Conservation (phyloP, 495 filamentous ascomycete genomes). For the Xylaria cubensis region DNA sequence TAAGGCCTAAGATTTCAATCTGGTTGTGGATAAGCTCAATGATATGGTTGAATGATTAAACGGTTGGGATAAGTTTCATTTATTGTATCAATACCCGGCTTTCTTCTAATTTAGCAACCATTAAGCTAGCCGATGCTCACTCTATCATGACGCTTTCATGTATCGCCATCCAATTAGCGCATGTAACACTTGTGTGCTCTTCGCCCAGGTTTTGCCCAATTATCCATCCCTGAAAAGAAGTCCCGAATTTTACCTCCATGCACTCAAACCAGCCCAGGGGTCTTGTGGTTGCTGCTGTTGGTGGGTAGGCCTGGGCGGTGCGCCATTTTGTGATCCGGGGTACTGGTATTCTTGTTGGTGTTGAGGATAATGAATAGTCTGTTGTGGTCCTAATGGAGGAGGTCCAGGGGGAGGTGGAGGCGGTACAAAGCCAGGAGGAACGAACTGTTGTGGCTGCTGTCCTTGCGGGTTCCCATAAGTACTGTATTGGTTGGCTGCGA, state of each 20-base stretch:
- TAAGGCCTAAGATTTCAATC: background rate
- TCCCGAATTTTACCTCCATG: slow-evolving; percentile 72
- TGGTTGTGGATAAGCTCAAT: background rate
- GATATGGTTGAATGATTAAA: background rate
- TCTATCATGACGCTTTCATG: slow-evolving; percentile 11
- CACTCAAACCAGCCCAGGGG: slow-evolving; percentile 87
- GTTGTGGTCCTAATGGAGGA: slow-evolving; percentile 74
- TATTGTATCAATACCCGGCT: background rate
- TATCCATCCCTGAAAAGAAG: background rate
- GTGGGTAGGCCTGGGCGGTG: slow-evolving; percentile 47
- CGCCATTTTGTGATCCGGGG: slow-evolving; percentile 39
- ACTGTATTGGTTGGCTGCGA: slow-evolving; percentile 46
- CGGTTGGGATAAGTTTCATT: background rate
- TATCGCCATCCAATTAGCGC: slow-evolving; percentile 17
- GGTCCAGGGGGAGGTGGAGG: slow-evolving; percentile 89
- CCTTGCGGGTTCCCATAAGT: slow-evolving; percentile 57
- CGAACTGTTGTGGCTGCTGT: slow-evolving; percentile 48
- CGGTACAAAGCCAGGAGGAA: slow-evolving; percentile 86
- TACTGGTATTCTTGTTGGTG: slow-evolving; percentile 50
- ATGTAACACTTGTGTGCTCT: background rate
- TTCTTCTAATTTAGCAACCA: background rate
- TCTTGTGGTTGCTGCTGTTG: slow-evolving; percentile 52
- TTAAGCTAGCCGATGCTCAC: background rate
- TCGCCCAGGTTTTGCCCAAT: background rate
- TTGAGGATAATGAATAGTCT: slow-evolving; percentile 63